Percentiles rank a stretch among this genome's conserved stretches.
These are phyloP conservation scores for Prinsepia uniflora DNA, from an alignment of 306 rosid species.

Conservation along the genomic window DNA sequence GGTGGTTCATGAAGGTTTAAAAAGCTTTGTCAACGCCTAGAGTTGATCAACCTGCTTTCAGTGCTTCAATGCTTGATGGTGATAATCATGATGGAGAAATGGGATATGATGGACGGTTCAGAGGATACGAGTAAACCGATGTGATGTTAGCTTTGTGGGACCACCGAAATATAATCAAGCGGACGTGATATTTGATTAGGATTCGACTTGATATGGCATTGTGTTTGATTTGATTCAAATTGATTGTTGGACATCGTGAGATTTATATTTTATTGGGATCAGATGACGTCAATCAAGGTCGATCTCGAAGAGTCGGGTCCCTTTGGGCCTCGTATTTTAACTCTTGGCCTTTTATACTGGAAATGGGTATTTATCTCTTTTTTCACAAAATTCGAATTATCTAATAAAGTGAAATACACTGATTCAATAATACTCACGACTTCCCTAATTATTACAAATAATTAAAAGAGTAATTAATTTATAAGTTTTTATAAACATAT, in stretches of 20 bases:
- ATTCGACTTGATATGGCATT: constrained; percentile 1
- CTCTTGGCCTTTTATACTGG: no score
- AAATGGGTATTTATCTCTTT: no score
- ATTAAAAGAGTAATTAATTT: no score
- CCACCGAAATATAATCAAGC: neutral
- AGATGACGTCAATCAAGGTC: neutral
- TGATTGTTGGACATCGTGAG: neutral
- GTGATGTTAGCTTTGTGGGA: neutral
- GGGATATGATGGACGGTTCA: neutral
- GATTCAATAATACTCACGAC: no score
- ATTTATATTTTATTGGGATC: neutral
- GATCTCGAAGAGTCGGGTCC: neutral
- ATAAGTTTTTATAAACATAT: no score
- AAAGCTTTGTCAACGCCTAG: neutral
- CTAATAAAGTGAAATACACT: no score
- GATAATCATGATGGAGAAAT: neutral
- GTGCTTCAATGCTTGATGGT: neutral
- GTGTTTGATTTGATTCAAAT: neutral
- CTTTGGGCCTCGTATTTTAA: neutral
- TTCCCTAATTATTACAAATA: no score
- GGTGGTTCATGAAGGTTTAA: neutral
- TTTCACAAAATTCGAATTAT: no score
- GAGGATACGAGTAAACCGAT: neutral
- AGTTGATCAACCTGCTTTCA: neutral
- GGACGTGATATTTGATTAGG: neutral